Evolutionary conservation across 768 basidiomycete species (phyloP).

Genomic region (Suillus subalutaceus): DNA sequence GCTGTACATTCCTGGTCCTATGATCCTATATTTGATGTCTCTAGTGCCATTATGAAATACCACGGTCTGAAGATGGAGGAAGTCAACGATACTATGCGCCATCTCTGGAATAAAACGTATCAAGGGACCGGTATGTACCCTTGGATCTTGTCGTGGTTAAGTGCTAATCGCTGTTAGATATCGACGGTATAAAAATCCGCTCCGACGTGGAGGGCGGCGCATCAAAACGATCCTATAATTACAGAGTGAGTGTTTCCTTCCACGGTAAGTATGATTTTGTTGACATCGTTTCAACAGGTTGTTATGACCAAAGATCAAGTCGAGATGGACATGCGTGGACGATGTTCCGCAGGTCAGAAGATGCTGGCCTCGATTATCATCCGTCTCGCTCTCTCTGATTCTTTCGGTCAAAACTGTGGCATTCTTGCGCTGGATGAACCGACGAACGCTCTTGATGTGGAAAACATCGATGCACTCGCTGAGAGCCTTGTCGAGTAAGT

Average conservation of each 20-base stretch:
- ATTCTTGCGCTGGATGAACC: constrained; percentile 98
- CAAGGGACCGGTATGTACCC: constrained; percentile 84
- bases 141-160: constrained; percentile 13
- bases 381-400: constrained; percentile 94
- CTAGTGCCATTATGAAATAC: constrained; percentile 97
- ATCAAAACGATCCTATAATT: constrained; percentile 95
- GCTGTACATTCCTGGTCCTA: constrained; percentile 24
- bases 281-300: constrained; percentile 55
- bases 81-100: constrained; percentile 97
- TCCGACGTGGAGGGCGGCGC: constrained; percentile 91
- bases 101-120: constrained; percentile 98
- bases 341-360: constrained; percentile 98
- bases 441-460: constrained; percentile 93
- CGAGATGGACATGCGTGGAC: constrained; percentile 99
- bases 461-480: constrained; percentile 95
- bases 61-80: constrained; percentile 98
- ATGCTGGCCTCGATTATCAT: constrained; percentile 99
- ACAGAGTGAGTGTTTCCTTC: constrained; percentile 61
- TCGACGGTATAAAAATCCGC: constrained; percentile 94
- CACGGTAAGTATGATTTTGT: constrained; percentile 11
- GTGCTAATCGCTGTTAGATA: constrained; percentile 59
- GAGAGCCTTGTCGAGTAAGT: constrained; percentile 89
- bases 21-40: constrained; percentile 18
- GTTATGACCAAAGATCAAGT: constrained; percentile 99
- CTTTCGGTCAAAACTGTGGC: constrained; percentile 96